Evolutionary conservation across 257 asterid genomes (phyloP), one percentile per base, ranked within the genome.

Genomic region (Solanum etuberosum): DNA sequence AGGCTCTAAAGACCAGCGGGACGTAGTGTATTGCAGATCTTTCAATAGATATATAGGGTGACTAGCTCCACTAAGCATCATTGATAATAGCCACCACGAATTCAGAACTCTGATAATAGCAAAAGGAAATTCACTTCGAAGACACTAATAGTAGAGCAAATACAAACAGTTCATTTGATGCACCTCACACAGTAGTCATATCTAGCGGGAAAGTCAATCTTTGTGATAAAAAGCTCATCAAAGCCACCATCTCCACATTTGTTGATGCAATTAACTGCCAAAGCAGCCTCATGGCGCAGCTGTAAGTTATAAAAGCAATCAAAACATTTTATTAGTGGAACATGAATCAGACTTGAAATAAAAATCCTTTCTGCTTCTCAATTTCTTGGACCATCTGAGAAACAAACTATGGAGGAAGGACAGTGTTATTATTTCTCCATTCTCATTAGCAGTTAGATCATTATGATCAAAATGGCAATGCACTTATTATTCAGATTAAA

Each of bases 131-230:
- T 48, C 42, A 81, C 21, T 48, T 18, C 1, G 4, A 48, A 81
- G 42, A 29, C 68, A 31, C n/a, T 81, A 27, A 48, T 81, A 9
- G 68, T 31, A 78, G 21, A 48, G 68, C 43, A 81, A 46, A 48
- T 78, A 43, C 84, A 77, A 18, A 80, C 27, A 81, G 25, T 78
- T 15, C 76, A n/a, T 27, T 48, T 31, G 68, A 68, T 67, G 84
- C 93, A 94, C 99, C 99, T 91, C 86, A 93, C 82, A 92, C 98
- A 96, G 84, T 88, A 94, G 91, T 97, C 99, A 88, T 93, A 97
- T 90, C 94, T 96, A 82, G 94, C 95, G 18, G 99, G 95, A 88
- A 88, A 93, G 92, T 97, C 99, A 6, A 90, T 89, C 90, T 90
- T 93, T 88, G 94, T 92, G 94, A 96, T 93, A 88, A 97, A 97